Conservation (phyloP, 768 basidiomycete genomes). For the Auricularia auricula-judae region DNA sequence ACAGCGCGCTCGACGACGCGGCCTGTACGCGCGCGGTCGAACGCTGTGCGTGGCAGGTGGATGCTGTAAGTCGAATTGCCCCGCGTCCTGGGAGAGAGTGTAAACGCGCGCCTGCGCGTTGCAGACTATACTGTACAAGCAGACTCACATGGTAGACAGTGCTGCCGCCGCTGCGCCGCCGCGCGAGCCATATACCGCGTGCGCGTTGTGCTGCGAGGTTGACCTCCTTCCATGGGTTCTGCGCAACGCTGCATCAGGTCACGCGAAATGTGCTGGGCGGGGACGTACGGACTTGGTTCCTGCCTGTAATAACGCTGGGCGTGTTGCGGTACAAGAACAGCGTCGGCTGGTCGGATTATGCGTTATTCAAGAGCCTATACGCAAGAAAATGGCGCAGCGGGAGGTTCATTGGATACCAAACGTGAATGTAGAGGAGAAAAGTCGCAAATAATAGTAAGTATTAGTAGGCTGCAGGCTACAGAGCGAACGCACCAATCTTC, state of each 20-base stretch:
- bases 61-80: constrained; percentile 99
- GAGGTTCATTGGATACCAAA: no score
- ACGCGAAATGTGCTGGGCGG: not conserved
- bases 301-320: constrained; percentile 86
- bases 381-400: no score
- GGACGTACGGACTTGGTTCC: constrained; percentile 48
- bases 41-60: constrained; percentile 69
- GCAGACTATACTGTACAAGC: not conserved
- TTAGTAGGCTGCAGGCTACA: constrained; percentile 42
- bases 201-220: constrained; percentile 50
- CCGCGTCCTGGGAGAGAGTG: constrained; percentile 57
- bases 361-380: constrained; percentile 9
- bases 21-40: constrained; percentile 73
- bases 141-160: constrained; percentile 89
- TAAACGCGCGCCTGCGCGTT: not conserved
- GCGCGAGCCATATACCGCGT: constrained; percentile 59
- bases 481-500: constrained; percentile 67
- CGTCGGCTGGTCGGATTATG: constrained; percentile 52
- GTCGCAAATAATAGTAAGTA: no score
- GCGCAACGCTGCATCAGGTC: not conserved
- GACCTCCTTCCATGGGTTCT: constrained; percentile 98
- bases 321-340: constrained; percentile 79
- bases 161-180: constrained; percentile 86
- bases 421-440: no score
- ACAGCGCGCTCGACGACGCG: constrained; percentile 71